Evolutionary conservation across 306 rosid genomes (phyloP).

Genomic region (Castanea mollissima): DNA sequence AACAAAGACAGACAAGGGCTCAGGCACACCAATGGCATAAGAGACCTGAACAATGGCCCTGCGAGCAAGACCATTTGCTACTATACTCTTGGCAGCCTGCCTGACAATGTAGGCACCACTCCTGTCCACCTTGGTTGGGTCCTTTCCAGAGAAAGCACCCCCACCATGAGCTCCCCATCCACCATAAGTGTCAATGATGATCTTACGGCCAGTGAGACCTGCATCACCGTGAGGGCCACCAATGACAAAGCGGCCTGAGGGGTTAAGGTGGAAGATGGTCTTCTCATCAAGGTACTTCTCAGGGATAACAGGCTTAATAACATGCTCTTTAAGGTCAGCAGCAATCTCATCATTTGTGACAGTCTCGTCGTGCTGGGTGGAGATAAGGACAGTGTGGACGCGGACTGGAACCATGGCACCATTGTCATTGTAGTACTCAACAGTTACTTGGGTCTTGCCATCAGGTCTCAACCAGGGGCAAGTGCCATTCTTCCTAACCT

Average conservation of each 20-base stretch:
- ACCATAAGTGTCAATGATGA: slow-evolving; percentile 93
- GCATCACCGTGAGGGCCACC: slow-evolving; percentile 99
- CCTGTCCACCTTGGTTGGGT: slow-evolving; percentile 99
- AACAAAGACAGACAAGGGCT: slow-evolving; percentile 84
- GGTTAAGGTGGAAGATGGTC: slow-evolving; percentile 99
- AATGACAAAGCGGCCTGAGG: slow-evolving; percentile 97
- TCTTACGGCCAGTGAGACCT: slow-evolving; percentile 98
- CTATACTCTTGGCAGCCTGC: slow-evolving; percentile 98
- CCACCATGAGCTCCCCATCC: slow-evolving; percentile 99
- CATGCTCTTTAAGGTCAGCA: slow-evolving; percentile 92
- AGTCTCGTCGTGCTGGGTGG: slow-evolving; percentile 98
- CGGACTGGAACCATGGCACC: slow-evolving; percentile 98
- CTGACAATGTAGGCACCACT: slow-evolving; percentile 97
- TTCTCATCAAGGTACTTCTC: slow-evolving; percentile 96
- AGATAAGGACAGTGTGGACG: slow-evolving; percentile 97
- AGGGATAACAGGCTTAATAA: slow-evolving; percentile 90
- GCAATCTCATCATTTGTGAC: slow-evolving; percentile 95
- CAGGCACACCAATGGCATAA: slow-evolving; percentile 97
- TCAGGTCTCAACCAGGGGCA: slow-evolving; percentile 98
- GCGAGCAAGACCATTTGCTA: slow-evolving; percentile 92
- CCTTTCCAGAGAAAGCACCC: slow-evolving; percentile 99
- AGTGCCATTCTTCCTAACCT: slow-evolving; percentile 94
- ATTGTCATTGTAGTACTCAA: slow-evolving; percentile 81
- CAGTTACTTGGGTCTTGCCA: slow-evolving; percentile 97
- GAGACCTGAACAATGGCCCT: slow-evolving; percentile 93